Conservation (phyloP, 1,139 yeast species). For the Nakaseomyces delphensis region DNA sequence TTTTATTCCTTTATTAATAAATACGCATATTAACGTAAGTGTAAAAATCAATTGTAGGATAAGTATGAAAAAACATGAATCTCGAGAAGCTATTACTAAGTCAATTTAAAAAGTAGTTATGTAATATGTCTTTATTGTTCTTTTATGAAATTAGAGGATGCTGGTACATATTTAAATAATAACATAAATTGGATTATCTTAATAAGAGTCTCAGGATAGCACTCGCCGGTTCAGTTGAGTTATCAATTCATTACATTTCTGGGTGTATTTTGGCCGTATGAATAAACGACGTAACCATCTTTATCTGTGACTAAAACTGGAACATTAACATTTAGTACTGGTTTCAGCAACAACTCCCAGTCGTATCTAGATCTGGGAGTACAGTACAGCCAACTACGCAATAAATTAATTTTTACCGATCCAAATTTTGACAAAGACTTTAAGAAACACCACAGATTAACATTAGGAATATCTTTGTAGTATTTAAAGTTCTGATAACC, state of each 20-base stretch:
- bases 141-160: too few species aligned
- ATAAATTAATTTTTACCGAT: slow-evolving; percentile 32
- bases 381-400: slow-evolving; percentile 32
- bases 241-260: not conserved
- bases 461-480: slow-evolving; percentile 29
- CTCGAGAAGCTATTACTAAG: too few species aligned
- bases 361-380: slow-evolving; percentile 33
- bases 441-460: slow-evolving; percentile 31
- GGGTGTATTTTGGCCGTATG: slow-evolving; percentile 20
- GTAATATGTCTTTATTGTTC: too few species aligned
- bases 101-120: too few species aligned
- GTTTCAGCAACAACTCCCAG: slow-evolving; percentile 32
- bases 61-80: not conserved
- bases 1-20: not conserved
- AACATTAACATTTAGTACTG: slow-evolving; percentile 31
- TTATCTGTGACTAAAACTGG: slow-evolving; percentile 33
- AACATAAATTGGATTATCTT: too few species aligned
- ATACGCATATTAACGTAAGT: too few species aligned
- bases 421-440: slow-evolving; percentile 26
- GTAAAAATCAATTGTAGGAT: too few species aligned
- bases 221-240: too few species aligned
- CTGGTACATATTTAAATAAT: too few species aligned
- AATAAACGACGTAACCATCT: slow-evolving; percentile 32
- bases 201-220: too few species aligned
- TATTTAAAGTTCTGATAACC: slow-evolving; percentile 23